Evolutionary conservation across 1,284 basidiomycete genomes (phyloP), one percentile per base, ranked within the genome.

Genomic region (Termitomyces sp.): DNA sequence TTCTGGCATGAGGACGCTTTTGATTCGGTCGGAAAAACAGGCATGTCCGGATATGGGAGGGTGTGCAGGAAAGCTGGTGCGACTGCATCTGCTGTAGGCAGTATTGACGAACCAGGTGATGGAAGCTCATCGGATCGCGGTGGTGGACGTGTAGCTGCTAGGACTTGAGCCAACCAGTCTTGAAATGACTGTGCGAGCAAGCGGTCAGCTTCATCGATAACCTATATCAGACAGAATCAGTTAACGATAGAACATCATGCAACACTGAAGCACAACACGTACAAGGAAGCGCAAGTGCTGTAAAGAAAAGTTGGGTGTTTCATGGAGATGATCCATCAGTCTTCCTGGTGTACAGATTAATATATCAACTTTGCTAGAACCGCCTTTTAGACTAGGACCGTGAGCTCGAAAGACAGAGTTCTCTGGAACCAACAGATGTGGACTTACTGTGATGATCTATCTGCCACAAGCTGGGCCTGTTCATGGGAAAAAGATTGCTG

Each of bases 201-300:
- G 19, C 95, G 82, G 67, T 99, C 97, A 0, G 97, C 97, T 73
- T 99, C 97, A 67, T 99, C 97, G 52, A 99, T 93, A 16, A 99
- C 85, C 91, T 94, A 48, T 18, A n/a, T 50, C 18, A 26, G 46
- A 18, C 26, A 21, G 45, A 26, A 41, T 41, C 44, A 24, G 60
- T 18, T 28, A 45, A 46, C 24, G 33, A 48, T 44, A 16, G 57
- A 49, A 50, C 31, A 47, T 42, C 43, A 13, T 49, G 9, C 30
- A 26, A 63, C 70, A 35, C 26, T 16, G 19, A 48, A 21, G 52
- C 9, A 7, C 9, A 30, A 8, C 28, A 64, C 71, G 10, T 58
- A 91, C 93, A 52, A 99, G 73, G 69, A 94, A 99, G 24, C 96
- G 86, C 24, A 99, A 76, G 68, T 99, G 94, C 62, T 97, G 91